Evolutionary conservation across 257 asterid species (phyloP).

Genomic region (Schizonepeta tenuifolia): DNA sequence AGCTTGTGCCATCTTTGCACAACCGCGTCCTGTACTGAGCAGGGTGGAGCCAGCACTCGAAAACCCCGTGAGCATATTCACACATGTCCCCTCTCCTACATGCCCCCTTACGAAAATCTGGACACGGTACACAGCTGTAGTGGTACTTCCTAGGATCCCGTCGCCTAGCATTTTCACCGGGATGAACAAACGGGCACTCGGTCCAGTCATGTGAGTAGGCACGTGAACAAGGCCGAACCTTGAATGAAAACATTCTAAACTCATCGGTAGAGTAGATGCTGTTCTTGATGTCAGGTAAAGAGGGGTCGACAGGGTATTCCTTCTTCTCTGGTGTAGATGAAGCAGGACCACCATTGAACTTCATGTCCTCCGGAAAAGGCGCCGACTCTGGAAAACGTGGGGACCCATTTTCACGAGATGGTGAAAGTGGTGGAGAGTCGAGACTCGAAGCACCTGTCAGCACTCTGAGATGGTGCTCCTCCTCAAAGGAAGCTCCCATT

Average conservation of each 20-base stretch:
- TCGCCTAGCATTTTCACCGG: constrained; percentile 89
- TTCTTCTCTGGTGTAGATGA: constrained; percentile 54
- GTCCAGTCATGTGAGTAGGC: constrained; percentile 98
- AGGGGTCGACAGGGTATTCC: constrained; percentile 82
- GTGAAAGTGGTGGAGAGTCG: constrained; percentile 55
- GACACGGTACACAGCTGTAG: constrained; percentile 88
- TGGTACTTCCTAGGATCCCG: constrained; percentile 82
- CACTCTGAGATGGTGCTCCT: constrained; percentile 40
- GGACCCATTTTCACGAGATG: constrained; percentile 48
- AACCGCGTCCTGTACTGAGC: constrained; percentile 81
- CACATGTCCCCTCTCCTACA: constrained; percentile 88
- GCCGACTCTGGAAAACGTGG: constrained; percentile 45
- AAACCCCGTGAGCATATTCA: constrained; percentile 89
- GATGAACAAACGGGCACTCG: constrained; percentile 94
- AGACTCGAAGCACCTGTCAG: constrained; percentile 38
- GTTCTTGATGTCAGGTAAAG: constrained; percentile 84
- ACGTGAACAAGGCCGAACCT: constrained; percentile 85
- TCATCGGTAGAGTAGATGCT: constrained; percentile 83
- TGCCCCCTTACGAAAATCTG: constrained; percentile 81
- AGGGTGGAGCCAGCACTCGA: constrained; percentile 94
- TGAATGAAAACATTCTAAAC: constrained; percentile 81
- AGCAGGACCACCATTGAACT: constrained; percentile 35
- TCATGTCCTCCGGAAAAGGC: constrained; percentile 41
- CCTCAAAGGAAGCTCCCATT: constrained; percentile 44
- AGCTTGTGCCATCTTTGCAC: constrained; percentile 78